A percentile compares a stretch with the other conserved stretches of the same genome.
Conservation (phyloP, 208 protist genomes). For the Naegleria gruberi region DNA sequence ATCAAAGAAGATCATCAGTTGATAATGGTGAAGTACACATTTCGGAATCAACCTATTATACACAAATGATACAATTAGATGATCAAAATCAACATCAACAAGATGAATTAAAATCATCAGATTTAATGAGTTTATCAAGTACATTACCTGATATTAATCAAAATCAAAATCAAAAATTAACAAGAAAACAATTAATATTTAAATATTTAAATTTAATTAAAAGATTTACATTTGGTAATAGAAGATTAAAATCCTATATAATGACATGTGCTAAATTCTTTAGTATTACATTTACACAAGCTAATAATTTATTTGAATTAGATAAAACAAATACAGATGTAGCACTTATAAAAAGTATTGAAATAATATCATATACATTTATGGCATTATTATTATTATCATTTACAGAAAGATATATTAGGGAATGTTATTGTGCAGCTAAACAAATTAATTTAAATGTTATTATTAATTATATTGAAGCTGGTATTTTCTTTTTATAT, state of each 20-base stretch:
- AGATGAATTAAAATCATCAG: no score
- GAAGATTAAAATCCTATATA: neutral
- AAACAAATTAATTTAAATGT: neutral
- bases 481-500: neutral
- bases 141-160: no score
- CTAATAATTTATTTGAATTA: conserved; percentile 7
- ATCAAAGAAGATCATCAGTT: no score
- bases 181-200: neutral
- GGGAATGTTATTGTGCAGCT: neutral
- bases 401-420: neutral
- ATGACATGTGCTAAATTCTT: neutral
- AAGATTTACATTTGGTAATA: neutral
- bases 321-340: neutral
- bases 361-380: neutral
- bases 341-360: neutral
- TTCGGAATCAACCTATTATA: no score
- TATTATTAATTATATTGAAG: neutral
- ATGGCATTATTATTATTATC: neutral
- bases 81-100: no score
- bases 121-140: no score
- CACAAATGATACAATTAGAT: no score
- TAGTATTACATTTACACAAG: neutral
- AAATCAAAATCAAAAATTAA: neutral
- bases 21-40: no score
- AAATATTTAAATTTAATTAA: neutral